A percentile compares a stretch with the other conserved stretches of the same genome.
Conservation (phyloP, 495 filamentous ascomycete genomes). For the Penicillium waksmanii region DNA sequence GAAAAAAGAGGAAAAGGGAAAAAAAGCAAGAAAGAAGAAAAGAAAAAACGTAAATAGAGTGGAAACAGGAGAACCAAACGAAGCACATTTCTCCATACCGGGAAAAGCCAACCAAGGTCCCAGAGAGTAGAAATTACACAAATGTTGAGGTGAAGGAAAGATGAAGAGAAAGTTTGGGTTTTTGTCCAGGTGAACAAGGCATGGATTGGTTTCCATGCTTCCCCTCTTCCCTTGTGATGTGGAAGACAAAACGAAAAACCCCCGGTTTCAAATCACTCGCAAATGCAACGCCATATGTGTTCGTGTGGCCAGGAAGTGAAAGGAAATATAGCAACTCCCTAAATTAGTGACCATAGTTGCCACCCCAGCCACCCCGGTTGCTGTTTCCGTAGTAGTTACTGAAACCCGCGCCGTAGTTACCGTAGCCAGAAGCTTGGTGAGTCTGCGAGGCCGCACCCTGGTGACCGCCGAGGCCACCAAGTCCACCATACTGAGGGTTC, state of each 20-base stretch:
- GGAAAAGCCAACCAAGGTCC: slow-evolving; percentile 50
- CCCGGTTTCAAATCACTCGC: slow-evolving; percentile 36
- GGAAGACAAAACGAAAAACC: slow-evolving; percentile 30
- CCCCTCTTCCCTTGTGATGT: slow-evolving; percentile 13
- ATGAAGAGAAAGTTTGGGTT: slow-evolving; percentile 34
- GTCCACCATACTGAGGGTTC: slow-evolving; percentile 71
- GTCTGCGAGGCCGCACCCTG: slow-evolving; percentile 61
- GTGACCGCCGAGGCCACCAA: slow-evolving; percentile 71
- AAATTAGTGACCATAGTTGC: slow-evolving; percentile 60
- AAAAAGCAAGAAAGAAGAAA: slow-evolving; percentile 25
- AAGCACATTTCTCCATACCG: slow-evolving; percentile 23
- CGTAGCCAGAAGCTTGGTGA: slow-evolving; percentile 57
- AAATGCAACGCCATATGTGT: slow-evolving; percentile 46
- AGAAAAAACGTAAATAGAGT: slow-evolving; percentile 18
- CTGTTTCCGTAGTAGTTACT: slow-evolving; percentile 67
- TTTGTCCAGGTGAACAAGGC: slow-evolving; percentile 27
- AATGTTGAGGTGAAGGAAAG: slow-evolving; percentile 36
- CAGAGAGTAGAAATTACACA: slow-evolving; percentile 54
- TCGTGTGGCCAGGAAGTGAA: slow-evolving; percentile 17
- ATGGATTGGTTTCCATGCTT: slow-evolving; percentile 2
- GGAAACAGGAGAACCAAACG: slow-evolving; percentile 25
- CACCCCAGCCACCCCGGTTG: slow-evolving; percentile 4
- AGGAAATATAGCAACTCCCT: slow-evolving; percentile 11
- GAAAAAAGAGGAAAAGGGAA: slow-evolving; percentile 22
- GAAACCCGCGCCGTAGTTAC: slow-evolving; percentile 58